Conservation (phyloP, 805 yeast genomes). For the Pichia phayaonensis region DNA sequence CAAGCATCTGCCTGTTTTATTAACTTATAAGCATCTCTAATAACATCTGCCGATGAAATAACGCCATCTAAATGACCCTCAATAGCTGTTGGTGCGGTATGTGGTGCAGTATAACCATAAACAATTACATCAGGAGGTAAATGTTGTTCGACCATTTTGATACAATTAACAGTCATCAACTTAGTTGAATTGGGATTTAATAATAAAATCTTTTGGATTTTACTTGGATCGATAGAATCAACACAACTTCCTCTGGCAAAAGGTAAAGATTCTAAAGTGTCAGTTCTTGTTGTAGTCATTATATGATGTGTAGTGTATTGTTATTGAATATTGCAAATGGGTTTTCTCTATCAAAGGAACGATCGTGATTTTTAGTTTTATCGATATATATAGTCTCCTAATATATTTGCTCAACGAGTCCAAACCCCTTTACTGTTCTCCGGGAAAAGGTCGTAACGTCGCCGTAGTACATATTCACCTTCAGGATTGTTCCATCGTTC, state of each 20-base stretch:
- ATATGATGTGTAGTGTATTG: too few relatives aligned
- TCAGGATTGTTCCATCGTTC: neutral
- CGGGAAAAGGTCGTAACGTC: neutral
- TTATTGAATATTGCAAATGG: neutral
- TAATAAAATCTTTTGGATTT: constrained; percentile 18
- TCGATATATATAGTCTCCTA: neutral
- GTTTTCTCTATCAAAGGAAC: too few relatives aligned
- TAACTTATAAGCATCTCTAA: constrained; percentile 25
- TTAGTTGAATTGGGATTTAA: constrained; percentile 28
- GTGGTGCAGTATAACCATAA: constrained; percentile 27
- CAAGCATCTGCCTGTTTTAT: constrained; percentile 25
- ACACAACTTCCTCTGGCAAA: constrained; percentile 3
- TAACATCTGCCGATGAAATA: constrained; percentile 25
- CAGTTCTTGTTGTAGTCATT: neutral
- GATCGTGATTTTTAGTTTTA: too few relatives aligned
- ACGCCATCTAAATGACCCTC: constrained; percentile 31
- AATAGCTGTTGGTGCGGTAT: constrained; percentile 24
- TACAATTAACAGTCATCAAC: constrained; percentile 26
- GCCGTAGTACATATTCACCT: neutral
- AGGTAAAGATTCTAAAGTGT: neutral
- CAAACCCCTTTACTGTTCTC: neutral
- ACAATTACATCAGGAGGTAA: constrained; percentile 26
- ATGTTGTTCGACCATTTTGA: constrained; percentile 23
- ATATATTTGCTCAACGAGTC: neutral
- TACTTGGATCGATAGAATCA: neutral